A percentile compares a stretch with the other conserved stretches of the same genome.
Conservation (phyloP, 352 stramenopile species). For the Phytopythium mirpurense region DNA sequence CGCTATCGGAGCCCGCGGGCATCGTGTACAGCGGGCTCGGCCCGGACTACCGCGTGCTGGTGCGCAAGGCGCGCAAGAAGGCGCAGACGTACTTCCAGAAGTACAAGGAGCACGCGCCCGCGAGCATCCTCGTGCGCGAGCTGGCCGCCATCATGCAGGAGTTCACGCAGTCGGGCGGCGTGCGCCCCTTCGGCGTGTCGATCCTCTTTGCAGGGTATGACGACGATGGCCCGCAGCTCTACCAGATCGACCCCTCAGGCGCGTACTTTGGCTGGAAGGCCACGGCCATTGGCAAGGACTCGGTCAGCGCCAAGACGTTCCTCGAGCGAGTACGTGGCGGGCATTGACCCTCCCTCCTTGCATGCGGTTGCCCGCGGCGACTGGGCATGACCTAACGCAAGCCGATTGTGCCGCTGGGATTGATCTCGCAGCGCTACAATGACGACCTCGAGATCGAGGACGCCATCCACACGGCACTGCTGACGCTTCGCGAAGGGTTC, state of each 20-base stretch:
- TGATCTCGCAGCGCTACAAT: constrained; percentile 79
- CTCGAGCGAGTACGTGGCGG: constrained; percentile 92
- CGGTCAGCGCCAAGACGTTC: constrained; percentile 98
- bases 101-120: constrained; percentile 94
- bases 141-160: constrained; percentile 99
- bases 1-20: constrained; percentile 87
- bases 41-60: constrained; percentile 98
- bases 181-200: constrained; percentile 98
- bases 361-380: too few species aligned
- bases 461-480: constrained; percentile 97
- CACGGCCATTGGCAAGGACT: constrained; percentile 98
- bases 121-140: constrained; percentile 94
- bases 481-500: constrained; percentile 99
- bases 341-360: too few species aligned
- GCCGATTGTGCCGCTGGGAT: too few species aligned
- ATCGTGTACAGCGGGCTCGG: constrained; percentile 98
- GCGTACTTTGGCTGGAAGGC: constrained; percentile 99
- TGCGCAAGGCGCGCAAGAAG: constrained; percentile 95
- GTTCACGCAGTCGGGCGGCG: constrained; percentile 96
- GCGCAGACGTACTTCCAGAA: constrained; percentile 94
- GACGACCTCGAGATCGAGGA: constrained; percentile 99
- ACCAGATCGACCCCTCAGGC: constrained; percentile 97
- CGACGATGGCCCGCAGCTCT: constrained; percentile 96
- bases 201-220: constrained; percentile 98
- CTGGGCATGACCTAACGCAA: too few species aligned